Base-by-base conservation (phyloP, 179 eudicot species). In the Nepenthes alata region DNA sequence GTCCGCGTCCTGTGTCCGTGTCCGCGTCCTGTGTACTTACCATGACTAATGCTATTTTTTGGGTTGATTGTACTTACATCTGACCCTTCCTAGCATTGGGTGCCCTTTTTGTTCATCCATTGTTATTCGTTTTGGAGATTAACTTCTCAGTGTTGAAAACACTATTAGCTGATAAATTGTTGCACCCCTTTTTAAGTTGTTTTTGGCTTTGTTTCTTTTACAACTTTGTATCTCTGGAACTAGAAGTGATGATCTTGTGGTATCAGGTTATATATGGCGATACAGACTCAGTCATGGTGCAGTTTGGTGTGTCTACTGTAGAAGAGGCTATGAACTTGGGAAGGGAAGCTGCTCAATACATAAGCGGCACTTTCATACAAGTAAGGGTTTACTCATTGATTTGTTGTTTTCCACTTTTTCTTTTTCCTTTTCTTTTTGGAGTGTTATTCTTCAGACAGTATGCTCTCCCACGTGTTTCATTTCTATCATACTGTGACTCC, bases 281-380 rank as follows among this genome's bases (percentile, higher is more conserved):
- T 82, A 94, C 99, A 70, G 99, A 94, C 80, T 90, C 99, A 38
- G 97, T 90, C 50, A 94, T 94, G 99, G 99, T 94, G 73, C 91
- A 83, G 70, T 94, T 94, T 75, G 97, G 99, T 62, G 94, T 81
- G 66, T 67, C 89, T 57, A 75, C 79, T 62, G 91, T 87, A 62
- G 97, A 90, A 68, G 95, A 75, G 70, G 87, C 97, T 56, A 94
- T 94, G 99, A 74, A 77, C 74, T 67, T 94, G 69, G 99, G 99
- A 53, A 87, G 91, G 79, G 97, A 87, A 72, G 99, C 96, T 68
- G 97, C 99, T 67, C 97, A 90, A 35, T 73, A 77, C 69, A 94
- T 94, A 70, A 94, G 99, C 66, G 81, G 79, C 62, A 90, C 97
- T 66, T 94, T 94, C 80, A 90, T 65, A 13, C 87, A 85, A 74